Evolutionary conservation across 306 rosid genomes (phyloP).

Genomic region (Aeschynomene evenia): DNA sequence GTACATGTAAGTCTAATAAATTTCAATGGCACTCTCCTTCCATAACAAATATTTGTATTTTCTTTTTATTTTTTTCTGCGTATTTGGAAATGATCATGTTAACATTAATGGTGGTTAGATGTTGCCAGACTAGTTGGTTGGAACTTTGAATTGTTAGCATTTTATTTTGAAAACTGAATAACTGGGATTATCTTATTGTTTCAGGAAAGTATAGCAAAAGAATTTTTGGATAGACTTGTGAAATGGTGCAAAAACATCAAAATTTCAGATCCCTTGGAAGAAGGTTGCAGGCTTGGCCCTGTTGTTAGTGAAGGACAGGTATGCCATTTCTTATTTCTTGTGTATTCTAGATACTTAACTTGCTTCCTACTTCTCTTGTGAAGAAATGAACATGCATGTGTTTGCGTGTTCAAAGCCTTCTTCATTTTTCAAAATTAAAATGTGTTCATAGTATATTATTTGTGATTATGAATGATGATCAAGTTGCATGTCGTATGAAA

Average conservation of each 20-base stretch:
- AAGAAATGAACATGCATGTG: neutral
- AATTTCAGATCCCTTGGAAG: constrained; percentile 94
- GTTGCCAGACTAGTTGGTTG: neutral
- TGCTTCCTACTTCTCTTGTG: constrained; percentile 1
- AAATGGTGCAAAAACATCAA: constrained; percentile 82
- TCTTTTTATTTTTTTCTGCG: neutral
- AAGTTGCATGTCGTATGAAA: neutral
- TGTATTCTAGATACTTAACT: neutral
- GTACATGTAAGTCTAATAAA: constrained; percentile 65
- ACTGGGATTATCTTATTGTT: constrained; percentile 30
- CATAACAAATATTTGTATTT: neutral
- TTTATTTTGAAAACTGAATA: constrained; percentile 21
- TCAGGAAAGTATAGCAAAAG: constrained; percentile 84
- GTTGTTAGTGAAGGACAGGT: constrained; percentile 93
- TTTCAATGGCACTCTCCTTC: constrained; percentile 12
- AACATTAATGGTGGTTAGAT: constrained; percentile 5
- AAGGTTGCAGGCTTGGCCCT: constrained; percentile 99
- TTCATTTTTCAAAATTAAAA: constrained; percentile 18
- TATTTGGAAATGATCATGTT: constrained; percentile 7
- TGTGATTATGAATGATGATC: neutral
- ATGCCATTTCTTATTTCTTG: constrained; percentile 25
- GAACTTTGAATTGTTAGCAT: constrained; percentile 22
- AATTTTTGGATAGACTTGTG: constrained; percentile 74
- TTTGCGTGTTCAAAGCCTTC: constrained; percentile 20
- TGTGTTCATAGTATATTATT: neutral